Conservation (phyloP, 176 grass and related monocot genomes). For the Phoenix roebelenii region DNA sequence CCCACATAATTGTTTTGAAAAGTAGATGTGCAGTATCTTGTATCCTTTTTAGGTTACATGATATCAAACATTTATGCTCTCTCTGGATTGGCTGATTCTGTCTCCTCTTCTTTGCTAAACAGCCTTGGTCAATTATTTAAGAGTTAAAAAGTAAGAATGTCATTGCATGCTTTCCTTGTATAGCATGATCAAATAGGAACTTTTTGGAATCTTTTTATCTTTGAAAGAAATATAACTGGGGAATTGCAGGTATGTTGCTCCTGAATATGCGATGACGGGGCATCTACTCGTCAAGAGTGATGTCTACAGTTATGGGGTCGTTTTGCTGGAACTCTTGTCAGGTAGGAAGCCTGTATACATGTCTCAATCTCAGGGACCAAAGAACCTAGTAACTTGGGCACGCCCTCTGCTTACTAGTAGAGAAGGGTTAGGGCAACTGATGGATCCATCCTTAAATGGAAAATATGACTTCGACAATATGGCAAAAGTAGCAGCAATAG, state of each 20-base stretch:
- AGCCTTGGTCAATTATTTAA: too few relatives aligned
- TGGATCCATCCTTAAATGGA: slow-evolving; percentile 8
- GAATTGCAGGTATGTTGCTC: slow-evolving; percentile 17
- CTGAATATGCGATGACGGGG: slow-evolving; percentile 26
- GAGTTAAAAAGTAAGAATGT: too few relatives aligned
- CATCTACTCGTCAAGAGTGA: slow-evolving; percentile 24
- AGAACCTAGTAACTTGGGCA: slow-evolving; percentile 25
- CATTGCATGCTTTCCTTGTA: too few relatives aligned
- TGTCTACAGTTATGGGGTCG: slow-evolving; percentile 25
- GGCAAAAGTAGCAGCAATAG: slow-evolving; percentile 16
- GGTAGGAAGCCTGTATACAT: slow-evolving; percentile 19
- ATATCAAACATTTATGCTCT: too few relatives aligned
- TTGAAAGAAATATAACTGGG: neutral
- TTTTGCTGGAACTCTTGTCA: slow-evolving; percentile 23
- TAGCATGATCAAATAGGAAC: neutral
- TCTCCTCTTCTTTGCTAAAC: too few relatives aligned
- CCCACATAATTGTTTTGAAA: too few relatives aligned
- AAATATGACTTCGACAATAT: slow-evolving; percentile 2
- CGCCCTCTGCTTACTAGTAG: slow-evolving; percentile 10
- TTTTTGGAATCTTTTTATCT: neutral
- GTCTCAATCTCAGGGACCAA: neutral
- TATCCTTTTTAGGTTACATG: too few relatives aligned
- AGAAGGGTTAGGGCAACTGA: slow-evolving; percentile 4
- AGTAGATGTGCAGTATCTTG: too few relatives aligned
- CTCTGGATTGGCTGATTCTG: too few relatives aligned